phyloP scores from a whole-genome alignment of 2,329 filamentous ascomycete genomes.

The Lachnellula occidentalis region DNA sequence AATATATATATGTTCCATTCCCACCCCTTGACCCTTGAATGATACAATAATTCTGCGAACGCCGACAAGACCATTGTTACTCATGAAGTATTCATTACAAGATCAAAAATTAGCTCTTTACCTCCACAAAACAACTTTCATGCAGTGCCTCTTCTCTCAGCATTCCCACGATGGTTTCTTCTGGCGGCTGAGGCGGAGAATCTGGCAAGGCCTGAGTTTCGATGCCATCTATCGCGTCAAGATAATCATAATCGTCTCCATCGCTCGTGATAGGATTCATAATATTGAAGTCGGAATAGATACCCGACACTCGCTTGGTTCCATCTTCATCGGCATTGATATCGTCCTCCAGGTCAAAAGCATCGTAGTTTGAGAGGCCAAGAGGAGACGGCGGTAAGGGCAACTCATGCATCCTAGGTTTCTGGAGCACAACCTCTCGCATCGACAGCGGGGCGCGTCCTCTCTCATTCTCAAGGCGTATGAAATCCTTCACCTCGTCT shows the following conservation, averaged over 20 bases:
- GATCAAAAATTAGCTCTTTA: constrained; percentile 31
- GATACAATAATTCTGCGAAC: constrained; percentile 11
- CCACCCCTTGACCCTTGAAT: constrained; percentile 3
- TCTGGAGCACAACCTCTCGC: constrained; percentile 24
- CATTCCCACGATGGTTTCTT: constrained; percentile 28
- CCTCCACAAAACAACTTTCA: constrained; percentile 23
- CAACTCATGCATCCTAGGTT: constrained; percentile 23
- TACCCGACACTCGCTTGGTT: constrained; percentile 10
- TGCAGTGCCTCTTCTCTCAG: constrained; percentile 25
- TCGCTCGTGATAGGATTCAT: constrained; percentile 25
- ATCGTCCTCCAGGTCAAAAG: constrained; percentile 31
- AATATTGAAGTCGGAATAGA: constrained; percentile 32
- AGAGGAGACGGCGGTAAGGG: constrained; percentile 29
- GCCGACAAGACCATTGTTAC: constrained; percentile 2
- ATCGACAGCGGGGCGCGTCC: constrained; percentile 20
- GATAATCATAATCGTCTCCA: constrained; percentile 29
- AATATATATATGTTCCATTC: constrained; percentile 9
- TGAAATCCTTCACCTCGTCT: constrained; percentile 26
- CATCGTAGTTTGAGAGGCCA: constrained; percentile 32
- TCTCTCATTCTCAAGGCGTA: constrained; percentile 22
- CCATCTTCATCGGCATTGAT: constrained; percentile 16
- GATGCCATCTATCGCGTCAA: constrained; percentile 31
- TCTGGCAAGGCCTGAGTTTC: constrained; percentile 24
- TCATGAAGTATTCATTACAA: too few species aligned
- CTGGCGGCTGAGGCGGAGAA: constrained; percentile 20